These are phyloP conservation scores for Aspergillus candidus DNA, from an alignment of 2,329 filamentous ascomycete species.

Conservation along the genomic window DNA sequence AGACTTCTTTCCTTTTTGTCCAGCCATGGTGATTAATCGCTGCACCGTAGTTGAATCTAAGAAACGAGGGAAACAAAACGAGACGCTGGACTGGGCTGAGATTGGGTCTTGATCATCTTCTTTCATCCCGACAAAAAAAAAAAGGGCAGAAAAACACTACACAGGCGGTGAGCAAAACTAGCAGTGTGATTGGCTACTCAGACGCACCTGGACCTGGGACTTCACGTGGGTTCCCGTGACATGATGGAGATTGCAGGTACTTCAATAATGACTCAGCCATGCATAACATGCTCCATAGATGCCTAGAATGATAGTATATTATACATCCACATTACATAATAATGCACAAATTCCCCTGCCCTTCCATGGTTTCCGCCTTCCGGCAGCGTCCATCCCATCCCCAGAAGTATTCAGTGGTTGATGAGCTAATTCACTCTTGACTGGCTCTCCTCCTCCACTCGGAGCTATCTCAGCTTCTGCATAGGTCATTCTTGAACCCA, in stretches of 20 bases:
- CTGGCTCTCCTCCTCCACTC: conserved; percentile 7
- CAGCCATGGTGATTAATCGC: conserved; percentile 21
- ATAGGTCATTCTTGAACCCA: background rate
- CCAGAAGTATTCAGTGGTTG: conserved; percentile 16
- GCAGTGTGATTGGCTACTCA: conserved; percentile 16
- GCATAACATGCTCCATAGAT: no score
- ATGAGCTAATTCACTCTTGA: conserved; percentile 23
- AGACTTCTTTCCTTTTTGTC: conserved; percentile 18
- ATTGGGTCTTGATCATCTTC: background rate
- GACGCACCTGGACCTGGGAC: background rate
- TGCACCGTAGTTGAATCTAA: background rate
- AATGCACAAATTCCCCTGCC: no score
- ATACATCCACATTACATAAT: no score
- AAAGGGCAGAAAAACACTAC: background rate
- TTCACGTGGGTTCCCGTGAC: conserved; percentile 15
- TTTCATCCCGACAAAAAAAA: background rate
- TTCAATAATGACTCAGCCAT: background rate
- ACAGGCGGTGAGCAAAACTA: conserved; percentile 19
- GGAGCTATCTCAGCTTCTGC: conserved; percentile 1
- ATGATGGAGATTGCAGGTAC: background rate
- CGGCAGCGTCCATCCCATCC: conserved; percentile 18
- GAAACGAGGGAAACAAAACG: conserved; percentile 3
- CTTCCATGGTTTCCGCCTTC: background rate
- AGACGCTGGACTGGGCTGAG: background rate
- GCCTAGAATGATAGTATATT: no score